phyloP scores from a whole-genome alignment of 768 basidiomycete genomes.

The Leccinellum albellum region DNA sequence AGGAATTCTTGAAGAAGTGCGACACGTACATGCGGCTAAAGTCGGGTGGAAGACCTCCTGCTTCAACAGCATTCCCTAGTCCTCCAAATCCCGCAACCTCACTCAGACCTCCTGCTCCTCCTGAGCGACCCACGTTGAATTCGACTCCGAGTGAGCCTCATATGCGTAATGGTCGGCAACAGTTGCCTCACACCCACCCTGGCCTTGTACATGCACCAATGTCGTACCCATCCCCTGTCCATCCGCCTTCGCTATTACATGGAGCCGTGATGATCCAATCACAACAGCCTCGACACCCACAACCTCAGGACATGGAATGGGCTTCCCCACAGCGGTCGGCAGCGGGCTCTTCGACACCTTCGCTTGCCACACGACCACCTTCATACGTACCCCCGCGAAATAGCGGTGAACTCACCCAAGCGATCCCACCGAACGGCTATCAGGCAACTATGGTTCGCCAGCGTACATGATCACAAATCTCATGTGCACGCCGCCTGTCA shows the following conservation, averaged over 20 bases:
- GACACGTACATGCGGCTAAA: constrained; percentile 84
- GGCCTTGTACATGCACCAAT: constrained; percentile 40
- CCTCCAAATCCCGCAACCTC: constrained; percentile 23
- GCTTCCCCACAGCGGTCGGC: constrained; percentile 37
- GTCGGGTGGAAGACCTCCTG: constrained; percentile 49
- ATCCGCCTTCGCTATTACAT: constrained; percentile 45
- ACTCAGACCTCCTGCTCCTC: constrained; percentile 31
- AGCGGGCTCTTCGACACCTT: constrained; percentile 31
- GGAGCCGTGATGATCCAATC: constrained; percentile 41
- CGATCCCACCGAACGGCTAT: constrained; percentile 42
- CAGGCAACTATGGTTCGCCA: constrained; percentile 46
- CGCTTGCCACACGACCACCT: constrained; percentile 44
- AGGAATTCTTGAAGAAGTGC: constrained; percentile 94
- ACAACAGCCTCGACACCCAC: constrained; percentile 37
- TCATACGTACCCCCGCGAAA: constrained; percentile 48
- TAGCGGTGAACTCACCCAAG: constrained; percentile 41
- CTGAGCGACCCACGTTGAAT: constrained; percentile 46
- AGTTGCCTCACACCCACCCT: constrained; percentile 39
- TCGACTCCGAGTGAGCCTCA: constrained; percentile 37
- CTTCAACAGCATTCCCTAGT: constrained; percentile 26
- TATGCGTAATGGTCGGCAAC: constrained; percentile 38
- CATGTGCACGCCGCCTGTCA: constrained; percentile 1
- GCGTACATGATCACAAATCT: constrained; percentile 39
- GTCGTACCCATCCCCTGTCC: constrained; percentile 42
- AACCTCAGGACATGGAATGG: constrained; percentile 44